These are phyloP conservation scores for Phialophora verrucosa DNA, from an alignment of 2,329 filamentous ascomycete species.

Conservation along the genomic window DNA sequence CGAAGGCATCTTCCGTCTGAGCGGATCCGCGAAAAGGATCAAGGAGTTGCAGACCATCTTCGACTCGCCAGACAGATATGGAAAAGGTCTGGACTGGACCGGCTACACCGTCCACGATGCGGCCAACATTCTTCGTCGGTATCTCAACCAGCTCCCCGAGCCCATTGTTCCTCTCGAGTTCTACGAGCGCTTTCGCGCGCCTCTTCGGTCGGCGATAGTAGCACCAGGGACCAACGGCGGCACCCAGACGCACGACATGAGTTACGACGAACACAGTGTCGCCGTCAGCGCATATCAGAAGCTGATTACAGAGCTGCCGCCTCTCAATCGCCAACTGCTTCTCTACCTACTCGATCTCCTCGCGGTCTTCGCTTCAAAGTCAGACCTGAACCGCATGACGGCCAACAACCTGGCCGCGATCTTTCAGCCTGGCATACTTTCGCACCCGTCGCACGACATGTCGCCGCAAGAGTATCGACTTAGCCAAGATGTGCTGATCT, in stretches of 20 bases:
- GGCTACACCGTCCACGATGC: slow-evolving; percentile 99
- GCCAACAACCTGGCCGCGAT: slow-evolving; percentile 93
- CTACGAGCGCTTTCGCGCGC: slow-evolving; percentile 88
- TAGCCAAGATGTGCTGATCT: slow-evolving; percentile 96
- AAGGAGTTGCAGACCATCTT: slow-evolving; percentile 93
- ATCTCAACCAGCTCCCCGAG: slow-evolving; percentile 94
- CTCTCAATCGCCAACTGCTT: slow-evolving; percentile 88
- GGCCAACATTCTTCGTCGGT: slow-evolving; percentile 91
- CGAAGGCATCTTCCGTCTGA: slow-evolving; percentile 95
- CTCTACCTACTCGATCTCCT: slow-evolving; percentile 95
- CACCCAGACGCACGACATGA: slow-evolving; percentile 67
- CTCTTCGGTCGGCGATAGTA: slow-evolving; percentile 71
- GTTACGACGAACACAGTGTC: slow-evolving; percentile 63
- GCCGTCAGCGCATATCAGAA: slow-evolving; percentile 85
- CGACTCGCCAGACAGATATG: slow-evolving; percentile 92
- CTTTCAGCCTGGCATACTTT: slow-evolving; percentile 95
- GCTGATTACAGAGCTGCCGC: slow-evolving; percentile 89
- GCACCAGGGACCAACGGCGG: slow-evolving; percentile 74
- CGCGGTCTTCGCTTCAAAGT: slow-evolving; percentile 95
- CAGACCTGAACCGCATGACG: slow-evolving; percentile 95
- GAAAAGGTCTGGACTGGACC: slow-evolving; percentile 95
- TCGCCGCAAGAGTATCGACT: slow-evolving; percentile 89
- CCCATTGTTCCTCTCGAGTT: slow-evolving; percentile 94
- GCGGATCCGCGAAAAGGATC: slow-evolving; percentile 95
- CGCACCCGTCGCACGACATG: slow-evolving; percentile 94